Evolutionary conservation across 2,329 filamentous ascomycete genomes (phyloP).

Genomic region (Talaromyces amestolkiae): DNA sequence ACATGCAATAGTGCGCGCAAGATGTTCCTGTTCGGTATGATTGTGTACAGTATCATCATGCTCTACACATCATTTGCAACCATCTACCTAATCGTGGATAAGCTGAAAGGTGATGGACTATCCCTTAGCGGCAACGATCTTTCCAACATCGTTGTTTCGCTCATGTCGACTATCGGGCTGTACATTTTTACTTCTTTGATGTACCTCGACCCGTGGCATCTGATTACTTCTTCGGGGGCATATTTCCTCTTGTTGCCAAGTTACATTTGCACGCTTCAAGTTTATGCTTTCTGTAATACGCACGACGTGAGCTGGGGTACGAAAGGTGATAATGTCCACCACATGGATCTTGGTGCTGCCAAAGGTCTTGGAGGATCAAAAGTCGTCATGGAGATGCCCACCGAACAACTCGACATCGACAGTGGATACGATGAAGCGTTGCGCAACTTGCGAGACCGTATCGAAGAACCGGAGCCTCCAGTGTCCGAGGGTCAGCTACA

Average conservation of each 20-base stretch:
- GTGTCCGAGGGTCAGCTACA: conserved; percentile 78
- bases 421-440: conserved; percentile 95
- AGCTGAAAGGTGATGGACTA: conserved; percentile 59
- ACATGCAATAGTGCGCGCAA: conserved; percentile 64
- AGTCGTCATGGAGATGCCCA: conserved; percentile 96
- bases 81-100: conserved; percentile 83
- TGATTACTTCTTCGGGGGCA: conserved; percentile 87
- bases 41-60: conserved; percentile 94
- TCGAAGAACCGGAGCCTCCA: conserved; percentile 68
- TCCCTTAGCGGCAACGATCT: conserved; percentile 81
- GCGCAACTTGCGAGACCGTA: conserved; percentile 86
- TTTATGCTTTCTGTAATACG: conserved; percentile 98
- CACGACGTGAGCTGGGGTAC: conserved; percentile 99
- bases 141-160: conserved; percentile 88
- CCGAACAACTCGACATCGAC: conserved; percentile 96
- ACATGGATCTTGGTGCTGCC: conserved; percentile 87
- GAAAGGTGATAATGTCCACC: conserved; percentile 94
- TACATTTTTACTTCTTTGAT: conserved; percentile 97
- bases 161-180: conserved; percentile 82
- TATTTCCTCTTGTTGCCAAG: conserved; percentile 90
- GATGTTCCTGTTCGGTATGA: conserved; percentile 82
- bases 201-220: conserved; percentile 98
- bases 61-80: conserved; percentile 86
- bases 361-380: conserved; percentile 71
- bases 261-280: conserved; percentile 96